Percentiles rank a stretch among this genome's conserved stretches.
Conservation (phyloP, 2,329 filamentous ascomycete genomes). For the Sporothrix pseudoabietina region DNA sequence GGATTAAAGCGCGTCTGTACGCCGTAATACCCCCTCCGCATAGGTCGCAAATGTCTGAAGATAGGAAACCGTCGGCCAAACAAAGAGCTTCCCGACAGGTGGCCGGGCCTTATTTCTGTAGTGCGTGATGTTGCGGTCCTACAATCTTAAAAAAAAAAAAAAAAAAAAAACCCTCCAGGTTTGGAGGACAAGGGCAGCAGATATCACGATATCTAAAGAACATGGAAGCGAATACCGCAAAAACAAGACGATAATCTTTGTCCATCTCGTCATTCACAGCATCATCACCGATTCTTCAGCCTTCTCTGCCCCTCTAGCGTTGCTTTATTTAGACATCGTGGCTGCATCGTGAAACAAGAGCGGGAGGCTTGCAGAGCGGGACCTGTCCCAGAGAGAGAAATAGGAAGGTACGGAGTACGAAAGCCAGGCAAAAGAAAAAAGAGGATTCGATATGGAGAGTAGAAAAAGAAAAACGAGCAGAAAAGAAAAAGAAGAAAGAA, state of each 20-base stretch:
- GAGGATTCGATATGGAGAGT: not conserved
- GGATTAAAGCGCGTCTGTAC: not conserved
- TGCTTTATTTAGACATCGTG: constrained; percentile 28
- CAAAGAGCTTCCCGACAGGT: not conserved
- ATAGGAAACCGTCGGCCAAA: not conserved
- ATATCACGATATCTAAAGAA: not conserved
- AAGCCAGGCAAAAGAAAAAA: not conserved
- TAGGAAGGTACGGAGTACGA: not conserved
- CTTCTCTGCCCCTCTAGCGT: not conserved
- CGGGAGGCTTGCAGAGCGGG: constrained; percentile 11
- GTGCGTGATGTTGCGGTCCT: constrained; percentile 12
- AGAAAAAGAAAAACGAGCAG: not conserved
- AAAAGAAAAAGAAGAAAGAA: not conserved
- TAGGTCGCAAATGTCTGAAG: not conserved
- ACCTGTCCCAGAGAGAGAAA: not conserved
- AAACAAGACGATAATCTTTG: not conserved
- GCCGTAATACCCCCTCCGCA: no score
- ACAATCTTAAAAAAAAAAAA: not conserved
- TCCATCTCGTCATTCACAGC: not conserved
- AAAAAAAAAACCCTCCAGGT: not conserved
- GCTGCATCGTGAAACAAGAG: constrained; percentile 25
- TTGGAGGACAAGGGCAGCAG: not conserved
- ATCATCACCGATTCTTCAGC: not conserved
- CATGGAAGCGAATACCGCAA: not conserved
- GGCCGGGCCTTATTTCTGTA: not conserved